Evolutionary conservation across 2,329 filamentous ascomycete genomes (phyloP), one percentile per base, ranked within the genome.

Genomic region (Trichoderma endophyticum): DNA sequence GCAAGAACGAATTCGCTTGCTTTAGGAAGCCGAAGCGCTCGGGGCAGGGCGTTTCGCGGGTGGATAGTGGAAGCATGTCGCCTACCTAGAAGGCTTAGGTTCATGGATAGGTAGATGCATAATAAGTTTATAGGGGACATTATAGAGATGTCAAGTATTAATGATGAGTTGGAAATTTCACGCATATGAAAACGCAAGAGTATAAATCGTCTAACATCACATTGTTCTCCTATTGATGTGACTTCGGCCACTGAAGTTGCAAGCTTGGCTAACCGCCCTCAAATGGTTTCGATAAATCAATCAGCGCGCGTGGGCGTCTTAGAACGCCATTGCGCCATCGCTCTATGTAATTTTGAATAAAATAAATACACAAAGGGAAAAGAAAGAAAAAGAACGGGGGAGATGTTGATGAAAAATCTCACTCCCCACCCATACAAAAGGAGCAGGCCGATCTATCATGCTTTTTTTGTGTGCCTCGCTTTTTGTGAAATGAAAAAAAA

Each of bases 1-100:
- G 92, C 75, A 92, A 92, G 82, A 93, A 91, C 74, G 93, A 97
- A 81, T 97, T 97, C 84, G 89, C 91, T n/a, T 95, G 93, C 80
- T 95, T 95, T 80, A 91, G 88, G 80, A 92, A 91, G 81, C 84
- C 84, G 24, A 88, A 88, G 80, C 82, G 86, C 73, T 12, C 57
- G 12, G 81, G 80, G 1, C 77, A 79, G 26, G 75, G 75, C 3
- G 74, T 77, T 8, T 77, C 77, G 51, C 77, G 81, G 64, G 78
- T 78, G n/a, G 80, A 81, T 34, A 80, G 79, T 28, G 77, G 79
- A 6, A 72, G 69, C 6, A 56, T 67, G 57, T 39, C 56, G 28
- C 57, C 69, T 18, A 71, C 56, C 4, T 78, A 80, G 73, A 77
- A 72, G 60, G 61, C 72, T 57, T 61, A 57, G 7, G 39, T 4